Evolutionary conservation across 345 rosid genomes (phyloP).

Genomic region (Citrus mangshanensis): DNA sequence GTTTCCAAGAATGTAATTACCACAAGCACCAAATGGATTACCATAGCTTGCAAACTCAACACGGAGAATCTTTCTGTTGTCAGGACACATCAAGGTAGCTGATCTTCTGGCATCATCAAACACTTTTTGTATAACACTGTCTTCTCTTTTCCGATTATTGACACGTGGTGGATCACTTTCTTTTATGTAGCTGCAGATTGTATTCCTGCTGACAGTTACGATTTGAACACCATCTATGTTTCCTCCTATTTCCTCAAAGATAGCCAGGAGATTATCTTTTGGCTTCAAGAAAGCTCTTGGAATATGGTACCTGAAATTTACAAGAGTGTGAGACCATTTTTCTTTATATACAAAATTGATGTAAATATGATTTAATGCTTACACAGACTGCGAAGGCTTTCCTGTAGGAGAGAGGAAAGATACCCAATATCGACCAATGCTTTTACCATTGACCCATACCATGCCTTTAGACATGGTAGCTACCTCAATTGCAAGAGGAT

Average conservation of each 20-base stretch:
- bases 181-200: conserved; percentile 37
- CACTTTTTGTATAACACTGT: conserved; percentile 12
- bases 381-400: conserved; percentile 41
- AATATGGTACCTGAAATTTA: conserved; percentile 38
- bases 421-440: conserved; percentile 51
- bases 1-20: conserved; percentile 25
- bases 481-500: conserved; percentile 36
- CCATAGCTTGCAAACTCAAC: conserved; percentile 53
- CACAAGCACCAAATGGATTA: conserved; percentile 40
- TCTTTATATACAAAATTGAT: background rate
- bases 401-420: conserved; percentile 36
- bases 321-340: background rate
- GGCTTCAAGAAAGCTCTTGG: conserved; percentile 34
- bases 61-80: conserved; percentile 19
- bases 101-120: conserved; percentile 19
- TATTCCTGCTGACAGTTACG: conserved; percentile 34
- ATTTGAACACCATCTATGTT: conserved; percentile 32
- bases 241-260: conserved; percentile 40
- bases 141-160: conserved; percentile 28
- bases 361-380: conserved; percentile 6
- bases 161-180: conserved; percentile 27
- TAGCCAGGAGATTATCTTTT: conserved; percentile 35
- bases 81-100: conserved; percentile 31
- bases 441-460: conserved; percentile 49
- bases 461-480: conserved; percentile 43